A percentile compares a stretch with the other conserved stretches of the same genome.
Conservation (phyloP, 2,329 filamentous ascomycete genomes). For the Colletotrichum falcatum region DNA sequence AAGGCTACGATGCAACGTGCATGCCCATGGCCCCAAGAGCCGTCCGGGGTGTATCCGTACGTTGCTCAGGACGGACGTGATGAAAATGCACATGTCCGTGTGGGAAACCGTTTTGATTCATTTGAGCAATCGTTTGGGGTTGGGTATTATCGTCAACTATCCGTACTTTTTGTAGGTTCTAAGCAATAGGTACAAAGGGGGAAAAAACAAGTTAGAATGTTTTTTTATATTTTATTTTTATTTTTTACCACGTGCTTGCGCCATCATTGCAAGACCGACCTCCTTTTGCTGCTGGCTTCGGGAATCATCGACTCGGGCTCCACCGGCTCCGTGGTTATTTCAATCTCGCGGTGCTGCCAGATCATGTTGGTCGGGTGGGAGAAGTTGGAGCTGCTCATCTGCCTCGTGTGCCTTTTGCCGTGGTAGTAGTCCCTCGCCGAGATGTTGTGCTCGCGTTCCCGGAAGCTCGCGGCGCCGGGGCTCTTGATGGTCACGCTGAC, state of each 20-base stretch:
- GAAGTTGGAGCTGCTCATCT: neutral
- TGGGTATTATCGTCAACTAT: neutral
- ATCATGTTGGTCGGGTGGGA: constrained; percentile 33
- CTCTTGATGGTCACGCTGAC: constrained; percentile 31
- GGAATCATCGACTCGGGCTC: constrained; percentile 33
- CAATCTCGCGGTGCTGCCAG: constrained; percentile 37
- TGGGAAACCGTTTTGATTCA: neutral
- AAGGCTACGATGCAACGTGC: neutral
- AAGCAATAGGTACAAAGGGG: neutral
- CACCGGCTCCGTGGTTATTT: constrained; percentile 37
- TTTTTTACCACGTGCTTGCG: neutral
- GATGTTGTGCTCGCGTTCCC: neutral
- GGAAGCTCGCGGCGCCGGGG: constrained; percentile 2
- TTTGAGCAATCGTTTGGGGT: too few species aligned
- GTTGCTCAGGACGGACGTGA: too few species aligned
- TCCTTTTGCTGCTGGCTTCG: constrained; percentile 19
- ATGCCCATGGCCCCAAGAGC: neutral
- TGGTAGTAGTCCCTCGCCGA: constrained; percentile 30
- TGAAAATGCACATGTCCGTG: too few species aligned
- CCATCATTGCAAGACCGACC: constrained; percentile 18
- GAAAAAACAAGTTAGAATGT: neutral
- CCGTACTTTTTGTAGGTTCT: constrained; percentile 7
- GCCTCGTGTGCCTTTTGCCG: constrained; percentile 15
- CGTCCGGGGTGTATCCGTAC: neutral
- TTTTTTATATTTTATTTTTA: neutral